Base-by-base conservation (phyloP, 1,284 basidiomycete species). In the Rhodotorula sp. region DNA sequence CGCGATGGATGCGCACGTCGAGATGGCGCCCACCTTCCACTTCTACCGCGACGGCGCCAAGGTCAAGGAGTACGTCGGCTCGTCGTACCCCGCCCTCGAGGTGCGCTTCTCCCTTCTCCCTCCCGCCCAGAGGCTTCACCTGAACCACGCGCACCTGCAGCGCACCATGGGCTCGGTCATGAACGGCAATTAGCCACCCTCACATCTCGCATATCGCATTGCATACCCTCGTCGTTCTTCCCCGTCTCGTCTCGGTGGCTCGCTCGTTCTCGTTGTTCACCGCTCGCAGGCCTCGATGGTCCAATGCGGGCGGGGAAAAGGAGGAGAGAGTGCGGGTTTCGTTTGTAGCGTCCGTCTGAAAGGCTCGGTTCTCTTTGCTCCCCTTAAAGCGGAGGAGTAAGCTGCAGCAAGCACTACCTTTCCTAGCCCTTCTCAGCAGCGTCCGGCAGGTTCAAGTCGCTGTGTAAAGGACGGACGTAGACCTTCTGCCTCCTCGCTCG, bases 51-150 rank as follows among this genome's bases (percentile, higher is more conserved):
- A 61, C 60, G 72, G 72, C 25, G n/a, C 19, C 29, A 70, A 73
- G 66, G 41, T 70, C 21, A 60, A 67, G n/a, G 74, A 75, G 58
- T 74, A 71, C 58, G 70, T 74, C 62, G 73, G 73, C 1, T 60
- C 59, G 36, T 61, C 59, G 34, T 62, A 67, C 61, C 73, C 73
- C 9, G 70, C 70, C 25, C 70, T 73, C 59, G 72, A 73, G 71
- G 71, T 73, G 41, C 29, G 61, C 32, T n/a, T 22, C 32, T 5
- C 12, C 19, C 51, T 19, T 29, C 15, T 21, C 34, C 17, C 29
- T 9, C 19, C 4, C n/a, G 46, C 27, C 46, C 22, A 29, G 53
- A 19, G 32, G 10, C 9, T 0, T 32, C 8, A 6, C 6, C 19
- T 32, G 53, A 32, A 12, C 17, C 1, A 29, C n/a, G 2, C 6